phyloP scores from a whole-genome alignment of 306 rosid species.

The Morella rubra region DNA sequence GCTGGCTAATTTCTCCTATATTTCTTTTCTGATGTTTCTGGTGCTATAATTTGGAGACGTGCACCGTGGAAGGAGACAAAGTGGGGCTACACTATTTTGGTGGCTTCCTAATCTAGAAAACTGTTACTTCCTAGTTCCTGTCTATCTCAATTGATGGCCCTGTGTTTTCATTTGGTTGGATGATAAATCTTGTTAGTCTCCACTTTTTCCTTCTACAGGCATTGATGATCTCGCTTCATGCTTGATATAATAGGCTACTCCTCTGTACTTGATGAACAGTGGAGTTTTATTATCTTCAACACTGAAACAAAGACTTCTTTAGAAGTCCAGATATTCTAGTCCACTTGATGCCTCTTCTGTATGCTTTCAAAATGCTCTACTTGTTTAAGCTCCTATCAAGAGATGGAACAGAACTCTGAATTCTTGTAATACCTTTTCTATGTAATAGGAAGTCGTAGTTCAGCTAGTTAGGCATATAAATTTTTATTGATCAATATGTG shows the following conservation, averaged over 20 bases:
- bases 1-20: neutral
- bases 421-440: neutral
- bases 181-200: neutral
- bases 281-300: neutral
- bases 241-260: neutral
- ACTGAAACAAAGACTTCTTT: neutral
- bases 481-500: neutral
- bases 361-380: neutral
- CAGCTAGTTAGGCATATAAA: neutral
- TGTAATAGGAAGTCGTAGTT: neutral
- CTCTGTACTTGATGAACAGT: neutral
- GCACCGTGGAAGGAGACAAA: neutral
- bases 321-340: neutral
- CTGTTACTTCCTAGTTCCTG: neutral
- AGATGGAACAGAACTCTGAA: neutral
- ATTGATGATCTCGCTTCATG: neutral
- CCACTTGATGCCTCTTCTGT: neutral
- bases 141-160: neutral
- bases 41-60: neutral
- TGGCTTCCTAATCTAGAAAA: neutral
- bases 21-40: neutral
- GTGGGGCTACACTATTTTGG: neutral
- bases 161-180: neutral
- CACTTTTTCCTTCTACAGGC: neutral
- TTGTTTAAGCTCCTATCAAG: neutral